These are phyloP conservation scores for Meredithiella fracta DNA, from an alignment of 2,329 filamentous ascomycete genomes.

Conservation along the genomic window DNA sequence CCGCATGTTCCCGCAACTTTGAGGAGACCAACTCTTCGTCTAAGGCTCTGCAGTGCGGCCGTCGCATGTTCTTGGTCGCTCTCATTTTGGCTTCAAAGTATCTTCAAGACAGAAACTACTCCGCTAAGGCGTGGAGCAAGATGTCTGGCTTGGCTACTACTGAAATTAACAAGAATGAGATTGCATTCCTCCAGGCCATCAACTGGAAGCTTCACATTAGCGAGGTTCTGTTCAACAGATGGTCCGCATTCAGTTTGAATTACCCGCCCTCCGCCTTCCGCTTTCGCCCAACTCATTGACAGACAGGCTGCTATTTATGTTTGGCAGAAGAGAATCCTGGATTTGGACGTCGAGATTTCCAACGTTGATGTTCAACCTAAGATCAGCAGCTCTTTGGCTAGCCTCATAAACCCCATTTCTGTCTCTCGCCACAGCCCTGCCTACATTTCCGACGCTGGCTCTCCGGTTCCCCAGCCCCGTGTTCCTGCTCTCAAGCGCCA, in stretches of 20 bases:
- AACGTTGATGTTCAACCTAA: constrained; percentile 30
- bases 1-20: constrained; percentile 76
- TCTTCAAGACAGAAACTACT: constrained; percentile 94
- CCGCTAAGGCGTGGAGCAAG: constrained; percentile 94
- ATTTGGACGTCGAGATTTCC: constrained; percentile 39
- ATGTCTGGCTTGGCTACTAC: constrained; percentile 87
- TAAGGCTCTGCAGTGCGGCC: constrained; percentile 81
- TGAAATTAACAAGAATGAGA: constrained; percentile 95
- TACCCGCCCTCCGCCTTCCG: constrained; percentile 55
- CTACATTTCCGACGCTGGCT: neutral
- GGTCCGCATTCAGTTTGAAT: constrained; percentile 83
- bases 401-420: neutral
- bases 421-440: neutral
- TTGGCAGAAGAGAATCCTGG: constrained; percentile 43
- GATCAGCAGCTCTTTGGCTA: neutral
- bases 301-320: constrained; percentile 23
- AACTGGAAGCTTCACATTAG: constrained; percentile 92
- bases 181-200: constrained; percentile 75
- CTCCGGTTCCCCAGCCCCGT: constrained; percentile 2
- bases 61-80: constrained; percentile 91
- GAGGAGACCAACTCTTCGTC: constrained; percentile 52
- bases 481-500: constrained; percentile 23
- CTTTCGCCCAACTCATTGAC: constrained; percentile 22
- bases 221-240: constrained; percentile 73
- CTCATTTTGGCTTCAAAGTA: constrained; percentile 96